phyloP scores from a whole-genome alignment of 345 rosid species.

The Aegle marmelos region DNA sequence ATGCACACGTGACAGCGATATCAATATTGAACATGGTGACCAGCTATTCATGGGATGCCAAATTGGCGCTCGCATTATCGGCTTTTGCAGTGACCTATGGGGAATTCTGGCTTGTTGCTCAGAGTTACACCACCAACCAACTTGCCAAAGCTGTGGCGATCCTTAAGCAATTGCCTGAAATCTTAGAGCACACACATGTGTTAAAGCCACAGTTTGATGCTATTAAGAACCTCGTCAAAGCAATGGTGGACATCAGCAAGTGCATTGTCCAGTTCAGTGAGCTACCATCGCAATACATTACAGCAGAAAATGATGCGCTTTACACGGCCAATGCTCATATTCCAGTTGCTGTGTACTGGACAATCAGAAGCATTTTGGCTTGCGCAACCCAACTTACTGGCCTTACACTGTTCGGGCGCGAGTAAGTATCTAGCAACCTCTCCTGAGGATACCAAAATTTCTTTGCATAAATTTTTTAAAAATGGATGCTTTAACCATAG shows the following conservation, averaged over 20 bases:
- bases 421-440: slow-evolving; percentile 34
- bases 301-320: slow-evolving; percentile 37
- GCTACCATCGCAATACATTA: slow-evolving; percentile 58
- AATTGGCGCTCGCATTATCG: slow-evolving; percentile 65
- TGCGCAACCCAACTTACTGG: slow-evolving; percentile 62
- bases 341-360: slow-evolving; percentile 83
- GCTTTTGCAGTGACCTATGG: slow-evolving; percentile 86
- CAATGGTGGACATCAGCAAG: slow-evolving; percentile 58
- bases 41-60: slow-evolving; percentile 72
- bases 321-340: slow-evolving; percentile 38
- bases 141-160: slow-evolving; percentile 79
- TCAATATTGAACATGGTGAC: slow-evolving; percentile 52
- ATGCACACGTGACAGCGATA: slow-evolving; percentile 52
- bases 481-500: background rate
- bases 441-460: background rate
- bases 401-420: slow-evolving; percentile 50
- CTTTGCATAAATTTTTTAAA: too few relatives aligned
- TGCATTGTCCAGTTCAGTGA: slow-evolving; percentile 54
- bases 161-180: slow-evolving; percentile 66
- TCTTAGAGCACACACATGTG: slow-evolving; percentile 42
- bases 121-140: slow-evolving; percentile 60
- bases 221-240: slow-evolving; percentile 44
- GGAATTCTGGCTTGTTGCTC: slow-evolving; percentile 73
- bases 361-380: slow-evolving; percentile 61
- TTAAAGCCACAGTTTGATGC: slow-evolving; percentile 58